phyloP scores from a whole-genome alignment of 2,329 filamentous ascomycete species.

The Aspergillus hiratsukae region DNA sequence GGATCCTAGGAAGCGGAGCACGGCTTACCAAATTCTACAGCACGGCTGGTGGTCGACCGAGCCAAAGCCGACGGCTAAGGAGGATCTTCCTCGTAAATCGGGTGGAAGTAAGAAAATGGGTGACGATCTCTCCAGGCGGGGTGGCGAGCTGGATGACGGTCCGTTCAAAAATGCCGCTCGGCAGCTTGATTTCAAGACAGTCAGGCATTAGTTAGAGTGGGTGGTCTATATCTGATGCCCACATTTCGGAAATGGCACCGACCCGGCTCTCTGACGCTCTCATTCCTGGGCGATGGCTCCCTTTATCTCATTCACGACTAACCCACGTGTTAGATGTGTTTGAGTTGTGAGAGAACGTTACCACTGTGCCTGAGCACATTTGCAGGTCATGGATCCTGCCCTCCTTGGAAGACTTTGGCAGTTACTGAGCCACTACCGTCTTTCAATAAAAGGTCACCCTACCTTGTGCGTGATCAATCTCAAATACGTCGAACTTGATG shows the following conservation, averaged over 20 bases:
- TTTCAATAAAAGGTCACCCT: neutral
- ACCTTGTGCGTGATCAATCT: neutral
- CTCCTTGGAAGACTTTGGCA: neutral
- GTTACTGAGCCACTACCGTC: neutral
- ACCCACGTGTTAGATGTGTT: neutral
- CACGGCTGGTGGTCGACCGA: constrained; percentile 84
- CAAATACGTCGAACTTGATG: neutral
- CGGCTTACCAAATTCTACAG: constrained; percentile 69
- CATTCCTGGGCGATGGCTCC: neutral
- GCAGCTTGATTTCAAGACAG: constrained; percentile 70
- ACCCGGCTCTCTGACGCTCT: neutral
- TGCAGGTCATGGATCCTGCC: neutral
- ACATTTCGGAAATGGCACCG: neutral
- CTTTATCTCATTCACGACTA: neutral
- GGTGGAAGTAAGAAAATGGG: constrained; percentile 71
- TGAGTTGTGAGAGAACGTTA: neutral
- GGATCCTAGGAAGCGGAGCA: constrained; percentile 80
- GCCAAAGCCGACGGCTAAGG: constrained; percentile 75
- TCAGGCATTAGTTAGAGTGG: constrained; percentile 14
- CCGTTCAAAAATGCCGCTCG: constrained; percentile 69
- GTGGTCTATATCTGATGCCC: neutral
- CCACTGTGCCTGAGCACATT: neutral
- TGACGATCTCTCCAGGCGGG: constrained; percentile 73
- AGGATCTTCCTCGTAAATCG: constrained; percentile 73
- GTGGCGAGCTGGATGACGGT: constrained; percentile 65